These are phyloP conservation scores for Fusarium aywerte DNA, from an alignment of 2,329 filamentous ascomycete species.

Conservation along the genomic window DNA sequence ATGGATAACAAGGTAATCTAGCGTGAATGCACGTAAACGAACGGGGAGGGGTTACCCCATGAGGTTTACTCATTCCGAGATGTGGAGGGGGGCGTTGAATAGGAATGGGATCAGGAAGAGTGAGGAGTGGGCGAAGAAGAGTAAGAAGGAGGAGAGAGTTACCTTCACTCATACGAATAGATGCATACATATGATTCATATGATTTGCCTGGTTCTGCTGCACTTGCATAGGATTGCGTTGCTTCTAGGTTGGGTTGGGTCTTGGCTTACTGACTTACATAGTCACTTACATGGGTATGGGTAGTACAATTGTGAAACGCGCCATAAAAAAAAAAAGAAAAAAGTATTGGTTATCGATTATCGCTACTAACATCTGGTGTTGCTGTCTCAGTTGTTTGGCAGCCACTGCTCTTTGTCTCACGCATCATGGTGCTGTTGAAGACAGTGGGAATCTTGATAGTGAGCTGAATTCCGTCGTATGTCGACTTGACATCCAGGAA, in stretches of 20 bases:
- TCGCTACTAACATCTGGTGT: conserved; percentile 1
- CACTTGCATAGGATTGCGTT: background rate
- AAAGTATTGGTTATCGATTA: conserved; percentile 26
- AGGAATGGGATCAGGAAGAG: background rate
- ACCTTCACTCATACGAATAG: conserved; percentile 22
- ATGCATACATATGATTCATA: conserved; percentile 28
- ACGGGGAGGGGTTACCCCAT: conserved; percentile 42
- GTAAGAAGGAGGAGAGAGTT: background rate
- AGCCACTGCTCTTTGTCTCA: conserved; percentile 24
- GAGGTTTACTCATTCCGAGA: conserved; percentile 35
- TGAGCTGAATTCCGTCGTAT: conserved; percentile 66
- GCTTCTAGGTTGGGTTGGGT: background rate
- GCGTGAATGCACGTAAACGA: conserved; percentile 16
- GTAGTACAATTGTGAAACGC: conserved; percentile 33
- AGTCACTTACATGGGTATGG: conserved; percentile 26
- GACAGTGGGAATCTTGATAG: conserved; percentile 67
- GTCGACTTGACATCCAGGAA: conserved; percentile 68
- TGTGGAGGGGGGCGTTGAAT: conserved; percentile 18
- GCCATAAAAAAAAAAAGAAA: conserved; percentile 15
- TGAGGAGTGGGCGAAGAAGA: background rate
- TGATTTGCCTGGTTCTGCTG: conserved; percentile 11
- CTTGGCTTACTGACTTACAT: conserved; percentile 18
- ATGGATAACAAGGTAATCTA: conserved; percentile 23
- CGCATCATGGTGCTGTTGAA: conserved; percentile 53
- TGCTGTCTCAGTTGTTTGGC: conserved; percentile 15